These are phyloP conservation scores for Closterium sp. DNA, from an alignment of 139 green algal species.

Conservation along the genomic window DNA sequence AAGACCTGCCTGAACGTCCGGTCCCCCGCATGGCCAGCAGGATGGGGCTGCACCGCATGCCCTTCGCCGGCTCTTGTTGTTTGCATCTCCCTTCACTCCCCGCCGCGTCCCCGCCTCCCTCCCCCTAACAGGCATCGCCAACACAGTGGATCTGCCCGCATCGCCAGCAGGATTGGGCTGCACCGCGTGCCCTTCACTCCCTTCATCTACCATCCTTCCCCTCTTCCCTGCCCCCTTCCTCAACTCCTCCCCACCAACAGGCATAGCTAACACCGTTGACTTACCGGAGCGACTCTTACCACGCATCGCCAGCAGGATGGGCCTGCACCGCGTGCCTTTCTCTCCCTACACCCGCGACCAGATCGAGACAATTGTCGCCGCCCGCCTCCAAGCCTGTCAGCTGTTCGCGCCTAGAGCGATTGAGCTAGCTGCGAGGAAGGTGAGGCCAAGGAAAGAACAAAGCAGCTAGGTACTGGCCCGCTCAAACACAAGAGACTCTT, in stretches of 20 bases:
- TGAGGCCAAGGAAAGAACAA: not conserved
- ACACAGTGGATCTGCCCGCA: constrained; percentile 96
- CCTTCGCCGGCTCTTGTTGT: not conserved
- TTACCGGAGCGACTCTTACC: constrained; percentile 90
- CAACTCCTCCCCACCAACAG: constrained; percentile 38
- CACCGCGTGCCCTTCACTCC: too few species aligned
- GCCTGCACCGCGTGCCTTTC: constrained; percentile 41
- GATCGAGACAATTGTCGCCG: constrained; percentile 68
- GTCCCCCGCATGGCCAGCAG: too few species aligned
- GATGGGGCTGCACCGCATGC: too few species aligned
- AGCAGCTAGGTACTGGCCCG: not conserved
- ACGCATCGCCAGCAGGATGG: constrained; percentile 70
- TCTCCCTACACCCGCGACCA: constrained; percentile 52
- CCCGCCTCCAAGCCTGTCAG: constrained; percentile 61
- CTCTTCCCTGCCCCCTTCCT: too few species aligned
- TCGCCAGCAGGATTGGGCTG: too few species aligned
- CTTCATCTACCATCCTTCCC: too few species aligned
- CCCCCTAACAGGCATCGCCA: constrained; percentile 78
- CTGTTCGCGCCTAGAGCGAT: constrained; percentile 50
- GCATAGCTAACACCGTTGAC: constrained; percentile 98
- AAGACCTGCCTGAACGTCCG: too few species aligned
- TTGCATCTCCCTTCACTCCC: too few species aligned
- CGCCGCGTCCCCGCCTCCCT: too few species aligned
- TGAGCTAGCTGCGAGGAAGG: constrained; percentile 55
- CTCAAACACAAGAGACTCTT: too few species aligned